Evolutionary conservation across 768 basidiomycete genomes (phyloP), one percentile per base, ranked within the genome.

Genomic region (Lactifluus subvellereus): DNA sequence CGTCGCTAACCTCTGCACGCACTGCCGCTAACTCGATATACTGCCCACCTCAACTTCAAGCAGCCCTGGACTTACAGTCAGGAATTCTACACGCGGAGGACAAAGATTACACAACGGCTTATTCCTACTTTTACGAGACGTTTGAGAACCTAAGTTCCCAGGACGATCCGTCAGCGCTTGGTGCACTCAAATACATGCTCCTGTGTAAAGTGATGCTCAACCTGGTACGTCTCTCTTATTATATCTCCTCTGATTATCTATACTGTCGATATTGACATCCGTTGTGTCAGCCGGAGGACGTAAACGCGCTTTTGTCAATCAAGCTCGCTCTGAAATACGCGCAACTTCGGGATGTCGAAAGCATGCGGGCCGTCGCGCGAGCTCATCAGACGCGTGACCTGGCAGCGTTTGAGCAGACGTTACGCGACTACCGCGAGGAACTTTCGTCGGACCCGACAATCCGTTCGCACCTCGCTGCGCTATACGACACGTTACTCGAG

Each of bases 131-230:
- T 76, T 94, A 91, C 69, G 96, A 98, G 75, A 87, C 94, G 3
- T 98, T 98, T 66, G 97, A 99, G 75, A 94, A 87, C 56, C 78
- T 94, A 67, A 84, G 84, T 47, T 73, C 85, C 2, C 88, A 93
- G 61, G 94, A 92, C 47, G 79, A 77, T 60, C 74, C 76, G 0
- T 70, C 74, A 42, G 93, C 94, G 0, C 78, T 97, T 20, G 84
- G 82, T 1, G 94, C 94, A 5, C 78, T 99, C 67, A 98, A 99
- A 75, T 98, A 99, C 75, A 97, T 98, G 96, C 80, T 98, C 16
- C 74, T 98, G 50, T 99, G 97, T 75, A 98, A 99, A 73, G 88
- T 99, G 72, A 99, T 99, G 96, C 79, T 98, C 66, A 94, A 94
- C 71, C 74, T 96, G 71, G 95, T 96, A 63, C 66, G 87, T 79